Percentiles rank a stretch among this genome's conserved stretches.
phyloP scores from a whole-genome alignment of 202 grass and related monocot species.

The Zizania palustris region DNA sequence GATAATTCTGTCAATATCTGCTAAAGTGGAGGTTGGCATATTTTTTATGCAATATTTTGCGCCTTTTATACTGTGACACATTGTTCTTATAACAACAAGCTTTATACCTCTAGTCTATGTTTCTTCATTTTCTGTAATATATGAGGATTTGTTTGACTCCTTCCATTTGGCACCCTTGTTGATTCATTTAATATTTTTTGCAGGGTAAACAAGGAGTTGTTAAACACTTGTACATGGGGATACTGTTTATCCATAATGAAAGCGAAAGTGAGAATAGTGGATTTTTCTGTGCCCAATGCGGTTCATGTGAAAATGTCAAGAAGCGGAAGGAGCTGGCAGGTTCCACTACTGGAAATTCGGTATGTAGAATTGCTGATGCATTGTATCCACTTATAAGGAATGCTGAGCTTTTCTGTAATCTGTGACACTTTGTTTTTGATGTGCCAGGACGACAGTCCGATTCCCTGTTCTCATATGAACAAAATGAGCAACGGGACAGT shows the following conservation, averaged over 20 bases:
- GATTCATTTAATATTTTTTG: constrained; percentile 45
- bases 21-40: too few species aligned
- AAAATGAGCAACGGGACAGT: constrained; percentile 58
- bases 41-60: not conserved
- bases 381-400: constrained; percentile 23
- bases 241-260: constrained; percentile 81
- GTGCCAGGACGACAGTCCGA: constrained; percentile 56
- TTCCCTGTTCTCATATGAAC: constrained; percentile 59
- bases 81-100: constrained; percentile 36
- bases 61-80: not conserved
- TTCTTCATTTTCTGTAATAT: constrained; percentile 1
- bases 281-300: constrained; percentile 80
- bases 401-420: constrained; percentile 42
- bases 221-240: constrained; percentile 89
- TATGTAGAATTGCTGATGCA: constrained; percentile 25
- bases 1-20: constrained; percentile 2
- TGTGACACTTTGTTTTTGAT: constrained; percentile 48
- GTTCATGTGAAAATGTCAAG: constrained; percentile 75
- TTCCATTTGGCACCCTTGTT: constrained; percentile 13
- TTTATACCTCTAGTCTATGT: constrained; percentile 24
- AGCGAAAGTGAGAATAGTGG: constrained; percentile 76
- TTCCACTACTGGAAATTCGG: constrained; percentile 50
- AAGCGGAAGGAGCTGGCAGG: constrained; percentile 49
- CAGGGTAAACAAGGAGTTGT: constrained; percentile 93
- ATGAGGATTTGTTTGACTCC: constrained; percentile 33